Percentiles rank a stretch among this genome's conserved stretches.
These are phyloP conservation scores for Hibiscus syriacus DNA, from an alignment of 345 rosid species.

Conservation along the genomic window DNA sequence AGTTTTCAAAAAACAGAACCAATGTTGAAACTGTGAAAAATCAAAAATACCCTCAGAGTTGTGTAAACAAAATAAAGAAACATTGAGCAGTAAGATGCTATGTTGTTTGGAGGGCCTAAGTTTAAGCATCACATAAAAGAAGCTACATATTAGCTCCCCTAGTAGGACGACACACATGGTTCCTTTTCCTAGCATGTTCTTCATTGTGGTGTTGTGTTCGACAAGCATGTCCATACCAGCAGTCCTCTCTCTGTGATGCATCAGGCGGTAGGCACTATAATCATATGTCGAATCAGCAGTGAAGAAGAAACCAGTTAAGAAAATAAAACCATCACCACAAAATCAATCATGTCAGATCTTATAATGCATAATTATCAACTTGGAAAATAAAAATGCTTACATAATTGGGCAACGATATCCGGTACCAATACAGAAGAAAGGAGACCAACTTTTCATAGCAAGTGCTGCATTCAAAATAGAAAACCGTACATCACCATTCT, in stretches of 20 bases:
- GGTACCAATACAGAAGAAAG: constrained; percentile 51
- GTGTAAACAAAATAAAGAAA: too few species aligned
- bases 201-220: constrained; percentile 85
- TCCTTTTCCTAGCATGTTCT: constrained; percentile 78
- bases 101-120: too few species aligned
- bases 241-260: constrained; percentile 52
- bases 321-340: too few species aligned
- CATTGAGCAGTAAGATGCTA: background rate
- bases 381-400: too few species aligned
- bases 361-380: background rate
- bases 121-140: background rate
- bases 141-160: constrained; percentile 28
- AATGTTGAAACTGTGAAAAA: too few species aligned
- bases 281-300: background rate
- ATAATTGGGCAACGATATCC: constrained; percentile 18
- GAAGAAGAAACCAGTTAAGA: too few species aligned
- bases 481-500: background rate
- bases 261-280: constrained; percentile 48
- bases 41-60: too few species aligned
- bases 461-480: too few species aligned
- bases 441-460: too few species aligned
- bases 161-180: constrained; percentile 88
- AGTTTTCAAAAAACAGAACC: too few species aligned
- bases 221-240: constrained; percentile 88
- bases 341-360: too few species aligned